Evolutionary conservation across 192 early-diverging fungal species (phyloP).

Genomic region (Obelidium mucronatum): DNA sequence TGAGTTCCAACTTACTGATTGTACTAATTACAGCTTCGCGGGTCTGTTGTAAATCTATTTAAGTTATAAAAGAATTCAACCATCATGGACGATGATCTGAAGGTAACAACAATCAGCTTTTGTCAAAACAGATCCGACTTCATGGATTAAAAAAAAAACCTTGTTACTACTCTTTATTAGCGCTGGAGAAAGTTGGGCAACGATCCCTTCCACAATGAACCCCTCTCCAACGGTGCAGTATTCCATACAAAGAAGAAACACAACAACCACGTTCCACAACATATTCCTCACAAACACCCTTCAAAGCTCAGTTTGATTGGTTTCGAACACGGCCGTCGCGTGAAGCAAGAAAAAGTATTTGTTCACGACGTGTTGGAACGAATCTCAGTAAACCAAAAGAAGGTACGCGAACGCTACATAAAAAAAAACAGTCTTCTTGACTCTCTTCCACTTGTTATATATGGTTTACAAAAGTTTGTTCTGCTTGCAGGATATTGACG

Average conservation of each 20-base stretch:
- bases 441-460: neutral
- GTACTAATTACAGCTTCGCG: too few relatives aligned
- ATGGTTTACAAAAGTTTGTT: neutral
- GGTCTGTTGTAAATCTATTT: too few relatives aligned
- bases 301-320: conserved; percentile 4
- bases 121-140: too few relatives aligned
- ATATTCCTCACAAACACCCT: conserved; percentile 24
- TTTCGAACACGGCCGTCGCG: neutral
- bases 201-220: conserved; percentile 7
- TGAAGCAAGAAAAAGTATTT: conserved; percentile 28
- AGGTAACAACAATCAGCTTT: neutral
- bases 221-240: conserved; percentile 13
- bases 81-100: conserved; percentile 26
- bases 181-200: conserved; percentile 33
- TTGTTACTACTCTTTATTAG: neutral
- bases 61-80: too few relatives aligned
- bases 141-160: neutral
- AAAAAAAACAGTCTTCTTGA: neutral
- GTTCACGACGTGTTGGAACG: conserved; percentile 31
- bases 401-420: neutral
- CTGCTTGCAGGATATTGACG: conserved; percentile 38
- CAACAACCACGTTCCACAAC: neutral
- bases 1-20: too few relatives aligned
- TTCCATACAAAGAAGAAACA: conserved; percentile 6
- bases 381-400: conserved; percentile 33